Evolutionary conservation across 768 basidiomycete species (phyloP).

Genomic region (Amanita exitialis): DNA sequence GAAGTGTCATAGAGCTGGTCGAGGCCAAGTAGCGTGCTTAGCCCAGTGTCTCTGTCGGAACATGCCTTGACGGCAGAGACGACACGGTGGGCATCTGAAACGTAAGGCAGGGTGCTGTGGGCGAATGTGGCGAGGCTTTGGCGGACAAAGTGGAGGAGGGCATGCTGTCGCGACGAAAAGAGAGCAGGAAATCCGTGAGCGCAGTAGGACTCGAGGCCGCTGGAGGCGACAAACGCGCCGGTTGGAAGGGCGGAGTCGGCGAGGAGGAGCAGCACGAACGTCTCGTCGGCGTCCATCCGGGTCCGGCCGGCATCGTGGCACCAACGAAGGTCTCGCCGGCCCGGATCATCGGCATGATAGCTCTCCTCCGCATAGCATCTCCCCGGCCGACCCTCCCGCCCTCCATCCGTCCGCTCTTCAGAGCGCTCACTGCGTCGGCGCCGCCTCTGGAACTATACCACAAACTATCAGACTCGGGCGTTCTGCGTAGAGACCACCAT

Average conservation of each 20-base stretch:
- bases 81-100: conserved; percentile 56
- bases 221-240: conserved; percentile 91
- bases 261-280: conserved; percentile 66
- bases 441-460: conserved; percentile 37
- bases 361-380: too few species aligned
- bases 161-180: conserved; percentile 18
- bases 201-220: conserved; percentile 83
- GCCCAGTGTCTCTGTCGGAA: conserved; percentile 8
- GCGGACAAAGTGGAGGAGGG: conserved; percentile 51
- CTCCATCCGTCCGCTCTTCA: background rate
- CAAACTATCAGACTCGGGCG: conserved; percentile 31
- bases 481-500: conserved; percentile 67
- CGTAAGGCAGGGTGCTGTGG: conserved; percentile 66
- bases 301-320: too few species aligned
- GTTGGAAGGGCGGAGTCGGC: conserved; percentile 94
- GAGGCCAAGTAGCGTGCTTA: conserved; percentile 40
- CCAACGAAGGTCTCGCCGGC: too few species aligned
- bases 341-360: background rate
- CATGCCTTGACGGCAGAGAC: conserved; percentile 13
- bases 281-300: conserved; percentile 26
- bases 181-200: conserved; percentile 77
- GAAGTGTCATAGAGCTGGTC: conserved; percentile 78
- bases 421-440: conserved; percentile 20
- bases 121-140: conserved; percentile 76
- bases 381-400: background rate